A percentile compares a stretch with the other conserved stretches of the same genome.
These are phyloP conservation scores for Cyathus striatus DNA, from an alignment of 768 basidiomycete species.

Conservation along the genomic window DNA sequence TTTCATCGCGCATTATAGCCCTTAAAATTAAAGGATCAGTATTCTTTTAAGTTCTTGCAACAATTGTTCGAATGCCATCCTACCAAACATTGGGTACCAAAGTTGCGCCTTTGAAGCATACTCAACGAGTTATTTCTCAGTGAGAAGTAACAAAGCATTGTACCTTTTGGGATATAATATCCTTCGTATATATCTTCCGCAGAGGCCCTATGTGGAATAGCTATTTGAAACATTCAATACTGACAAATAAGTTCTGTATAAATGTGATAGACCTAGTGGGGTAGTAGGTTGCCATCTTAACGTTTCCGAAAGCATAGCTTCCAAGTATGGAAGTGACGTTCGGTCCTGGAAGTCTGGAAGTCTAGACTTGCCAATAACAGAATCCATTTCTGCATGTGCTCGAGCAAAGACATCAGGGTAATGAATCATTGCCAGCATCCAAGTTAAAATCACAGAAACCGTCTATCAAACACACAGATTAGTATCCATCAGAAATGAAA, in stretches of 20 bases:
- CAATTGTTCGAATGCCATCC: too few species aligned
- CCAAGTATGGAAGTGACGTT: constrained; percentile 32
- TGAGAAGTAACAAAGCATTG: too few species aligned
- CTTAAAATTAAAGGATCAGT: too few species aligned
- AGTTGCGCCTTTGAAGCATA: too few species aligned
- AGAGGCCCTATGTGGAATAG: constrained; percentile 25
- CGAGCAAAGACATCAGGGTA: constrained; percentile 35
- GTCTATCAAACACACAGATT: constrained; percentile 1
- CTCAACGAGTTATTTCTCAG: too few species aligned
- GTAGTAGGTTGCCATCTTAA: constrained; percentile 34
- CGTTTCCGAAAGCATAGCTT: constrained; percentile 36
- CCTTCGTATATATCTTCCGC: constrained; percentile 26
- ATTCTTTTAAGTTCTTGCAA: too few species aligned
- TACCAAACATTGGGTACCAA: constrained; percentile 23
- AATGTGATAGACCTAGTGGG: constrained; percentile 24
- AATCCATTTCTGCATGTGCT: constrained; percentile 40
- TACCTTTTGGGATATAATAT: constrained; percentile 19
- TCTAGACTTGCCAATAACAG: constrained; percentile 28
- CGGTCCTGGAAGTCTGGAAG: constrained; percentile 38
- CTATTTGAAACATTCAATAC: too few species aligned
- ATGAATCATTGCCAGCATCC: constrained; percentile 20
- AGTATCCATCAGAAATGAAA: background rate
- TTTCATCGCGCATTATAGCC: constrained; percentile 45
- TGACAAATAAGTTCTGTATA: constrained; percentile 1
- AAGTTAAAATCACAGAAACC: constrained; percentile 1